phyloP scores from a whole-genome alignment of 208 protist genomes.

The Balamuthia mandrillaris region DNA sequence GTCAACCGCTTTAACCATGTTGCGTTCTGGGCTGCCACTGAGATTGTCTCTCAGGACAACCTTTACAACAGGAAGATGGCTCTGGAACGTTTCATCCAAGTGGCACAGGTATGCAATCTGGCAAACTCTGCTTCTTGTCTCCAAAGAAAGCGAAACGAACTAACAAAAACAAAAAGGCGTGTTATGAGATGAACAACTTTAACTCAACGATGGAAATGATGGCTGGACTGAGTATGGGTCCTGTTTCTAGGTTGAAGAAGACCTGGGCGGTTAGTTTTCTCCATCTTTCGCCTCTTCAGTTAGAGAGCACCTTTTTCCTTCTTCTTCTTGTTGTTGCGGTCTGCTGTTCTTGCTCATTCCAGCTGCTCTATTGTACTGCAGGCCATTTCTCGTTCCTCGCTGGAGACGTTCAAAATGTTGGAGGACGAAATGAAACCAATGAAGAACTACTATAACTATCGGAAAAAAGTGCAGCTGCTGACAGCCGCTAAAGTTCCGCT shows the following conservation, averaged over 20 bases:
- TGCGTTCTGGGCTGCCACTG: slow-evolving; percentile 2
- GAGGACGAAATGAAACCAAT: slow-evolving; percentile 20
- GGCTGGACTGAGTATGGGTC: not conserved
- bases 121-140: not conserved
- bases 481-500: not conserved
- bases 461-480: not conserved
- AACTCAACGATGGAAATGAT: slow-evolving; percentile 26
- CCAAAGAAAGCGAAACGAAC: not conserved
- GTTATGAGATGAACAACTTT: slow-evolving; percentile 18
- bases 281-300: not conserved
- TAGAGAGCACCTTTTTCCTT: too few relatives aligned
- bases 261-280: not conserved
- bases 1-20: slow-evolving; percentile 11
- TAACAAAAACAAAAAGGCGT: not conserved
- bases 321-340: too few relatives aligned
- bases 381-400: not conserved
- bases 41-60: not conserved
- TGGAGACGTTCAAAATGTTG: not conserved
- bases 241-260: not conserved
- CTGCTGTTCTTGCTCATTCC: too few relatives aligned
- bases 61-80: not conserved
- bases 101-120: not conserved
- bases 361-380: too few relatives aligned
- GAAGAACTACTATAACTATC: slow-evolving; percentile 20
- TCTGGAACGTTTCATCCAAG: slow-evolving; percentile 11